Percentiles rank a stretch among this genome's conserved stretches.
Evolutionary conservation across 75 land plant species (phyloP).

Genomic region (Ceratopteris richardii): DNA sequence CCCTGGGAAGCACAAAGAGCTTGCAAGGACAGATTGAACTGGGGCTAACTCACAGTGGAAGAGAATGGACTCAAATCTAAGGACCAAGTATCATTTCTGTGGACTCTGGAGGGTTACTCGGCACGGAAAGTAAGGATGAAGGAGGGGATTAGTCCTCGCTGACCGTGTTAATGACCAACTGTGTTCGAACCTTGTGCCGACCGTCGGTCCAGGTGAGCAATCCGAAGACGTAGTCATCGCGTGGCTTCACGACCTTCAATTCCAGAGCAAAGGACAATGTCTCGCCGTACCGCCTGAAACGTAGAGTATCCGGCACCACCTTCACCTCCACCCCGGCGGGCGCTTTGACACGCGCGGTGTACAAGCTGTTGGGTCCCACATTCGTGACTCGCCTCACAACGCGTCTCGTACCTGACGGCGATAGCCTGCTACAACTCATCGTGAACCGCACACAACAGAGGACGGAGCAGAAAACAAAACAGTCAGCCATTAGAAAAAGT

Average conservation of each 20-base stretch:
- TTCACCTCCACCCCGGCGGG: slow-evolving; percentile 53
- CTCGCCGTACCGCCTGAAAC: slow-evolving; percentile 38
- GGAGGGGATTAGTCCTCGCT: no score
- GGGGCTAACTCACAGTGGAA: no score
- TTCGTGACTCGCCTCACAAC: slow-evolving; percentile 68
- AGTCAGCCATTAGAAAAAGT: no score
- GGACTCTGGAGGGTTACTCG: no score
- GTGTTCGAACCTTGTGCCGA: slow-evolving; percentile 32
- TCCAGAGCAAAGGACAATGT: slow-evolving; percentile 45
- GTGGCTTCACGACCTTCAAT: slow-evolving; percentile 20
- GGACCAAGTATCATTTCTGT: no score
- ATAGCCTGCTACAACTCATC: no score
- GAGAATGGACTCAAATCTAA: no score
- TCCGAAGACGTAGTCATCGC: slow-evolving; percentile 49
- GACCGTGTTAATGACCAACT: slow-evolving; percentile 26
- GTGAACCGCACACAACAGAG: no score
- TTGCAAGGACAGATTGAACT: no score
- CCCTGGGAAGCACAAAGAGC: no score
- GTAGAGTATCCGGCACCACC: slow-evolving; percentile 48
- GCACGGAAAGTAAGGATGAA: no score
- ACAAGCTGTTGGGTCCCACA: slow-evolving; percentile 52
- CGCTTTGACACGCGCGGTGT: slow-evolving; percentile 35
- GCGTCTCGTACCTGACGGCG: slow-evolving; percentile 22
- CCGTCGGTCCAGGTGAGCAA: slow-evolving; percentile 51
- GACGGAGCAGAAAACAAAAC: no score